phyloP scores from a whole-genome alignment of 257 asterid species.

The Solanum pinnatisectum region DNA sequence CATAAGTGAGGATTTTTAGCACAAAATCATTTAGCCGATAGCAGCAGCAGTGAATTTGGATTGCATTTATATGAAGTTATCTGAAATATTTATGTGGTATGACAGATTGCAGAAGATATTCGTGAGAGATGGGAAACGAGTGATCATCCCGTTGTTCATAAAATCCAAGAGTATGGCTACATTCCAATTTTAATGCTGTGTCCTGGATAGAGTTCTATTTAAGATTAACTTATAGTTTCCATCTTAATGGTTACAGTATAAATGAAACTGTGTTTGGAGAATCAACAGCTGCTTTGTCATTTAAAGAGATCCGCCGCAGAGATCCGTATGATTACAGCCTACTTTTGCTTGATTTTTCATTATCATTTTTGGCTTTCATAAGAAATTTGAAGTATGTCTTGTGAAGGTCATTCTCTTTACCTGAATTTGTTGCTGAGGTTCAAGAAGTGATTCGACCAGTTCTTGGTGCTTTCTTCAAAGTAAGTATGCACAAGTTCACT shows the following conservation, averaged over 20 bases:
- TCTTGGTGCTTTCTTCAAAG: constrained; percentile 79
- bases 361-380: not conserved
- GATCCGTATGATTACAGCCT: constrained; percentile 61
- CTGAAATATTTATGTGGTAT: constrained; percentile 5
- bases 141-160: constrained; percentile 90
- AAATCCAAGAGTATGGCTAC: constrained; percentile 71
- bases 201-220: not conserved
- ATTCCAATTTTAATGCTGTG: not conserved
- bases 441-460: constrained; percentile 92
- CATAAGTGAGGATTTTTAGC: not conserved
- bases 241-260: constrained; percentile 40
- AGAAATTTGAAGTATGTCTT: constrained; percentile 2
- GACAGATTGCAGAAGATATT: constrained; percentile 85
- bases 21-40: not conserved
- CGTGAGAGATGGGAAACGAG: constrained; percentile 96
- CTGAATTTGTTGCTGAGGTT: constrained; percentile 93
- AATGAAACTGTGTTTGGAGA: constrained; percentile 94
- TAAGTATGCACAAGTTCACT: constrained; percentile 22
- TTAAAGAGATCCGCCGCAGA: constrained; percentile 87
- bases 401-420: constrained; percentile 72
- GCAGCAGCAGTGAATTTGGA: not conserved
- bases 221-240: constrained; percentile 5
- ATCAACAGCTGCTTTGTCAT: constrained; percentile 84
- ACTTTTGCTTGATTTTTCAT: not conserved
- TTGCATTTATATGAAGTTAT: not conserved